phyloP scores from a whole-genome alignment of 2,329 filamentous ascomycete species.

The Trichophaea hybrida region DNA sequence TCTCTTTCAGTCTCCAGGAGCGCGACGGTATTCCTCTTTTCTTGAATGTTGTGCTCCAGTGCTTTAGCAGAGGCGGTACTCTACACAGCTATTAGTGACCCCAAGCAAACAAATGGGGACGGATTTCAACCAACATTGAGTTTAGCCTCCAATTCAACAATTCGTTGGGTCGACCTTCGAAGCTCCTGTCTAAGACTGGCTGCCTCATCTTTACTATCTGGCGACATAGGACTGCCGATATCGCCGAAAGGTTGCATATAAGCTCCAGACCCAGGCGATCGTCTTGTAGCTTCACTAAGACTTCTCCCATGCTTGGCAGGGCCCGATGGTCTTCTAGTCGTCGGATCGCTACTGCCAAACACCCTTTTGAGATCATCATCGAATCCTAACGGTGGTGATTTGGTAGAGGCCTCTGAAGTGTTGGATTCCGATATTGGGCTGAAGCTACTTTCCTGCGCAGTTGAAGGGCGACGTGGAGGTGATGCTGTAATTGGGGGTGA shows the following conservation, averaged over 20 bases:
- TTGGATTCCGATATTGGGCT: constrained; percentile 9
- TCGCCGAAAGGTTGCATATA: constrained; percentile 10
- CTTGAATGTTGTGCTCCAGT: constrained; percentile 65
- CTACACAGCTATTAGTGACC: constrained; percentile 8
- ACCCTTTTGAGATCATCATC: constrained; percentile 93
- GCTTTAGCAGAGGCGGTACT: constrained; percentile 44
- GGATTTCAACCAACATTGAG: constrained; percentile 34
- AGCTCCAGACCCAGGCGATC: constrained; percentile 17
- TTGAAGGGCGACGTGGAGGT: constrained; percentile 31
- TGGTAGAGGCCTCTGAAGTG: constrained; percentile 11
- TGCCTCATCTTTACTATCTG: constrained; percentile 35
- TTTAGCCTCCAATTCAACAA: constrained; percentile 57
- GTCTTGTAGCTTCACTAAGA: constrained; percentile 26
- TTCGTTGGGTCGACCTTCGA: constrained; percentile 64
- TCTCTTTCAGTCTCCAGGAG: constrained; percentile 25
- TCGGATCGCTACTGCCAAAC: constrained; percentile 50
- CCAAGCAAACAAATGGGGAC: neutral
- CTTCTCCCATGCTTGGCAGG: constrained; percentile 81
- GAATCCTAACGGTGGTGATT: constrained; percentile 48
- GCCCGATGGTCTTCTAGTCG: constrained; percentile 80
- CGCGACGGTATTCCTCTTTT: constrained; percentile 82
- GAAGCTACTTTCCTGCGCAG: constrained; percentile 19
- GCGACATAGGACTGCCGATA: constrained; percentile 15
- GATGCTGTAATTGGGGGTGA: neutral
- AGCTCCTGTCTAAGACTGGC: constrained; percentile 51